These are phyloP conservation scores for Lentinus polychrous DNA, from an alignment of 1,284 basidiomycete genomes.

Conservation along the genomic window DNA sequence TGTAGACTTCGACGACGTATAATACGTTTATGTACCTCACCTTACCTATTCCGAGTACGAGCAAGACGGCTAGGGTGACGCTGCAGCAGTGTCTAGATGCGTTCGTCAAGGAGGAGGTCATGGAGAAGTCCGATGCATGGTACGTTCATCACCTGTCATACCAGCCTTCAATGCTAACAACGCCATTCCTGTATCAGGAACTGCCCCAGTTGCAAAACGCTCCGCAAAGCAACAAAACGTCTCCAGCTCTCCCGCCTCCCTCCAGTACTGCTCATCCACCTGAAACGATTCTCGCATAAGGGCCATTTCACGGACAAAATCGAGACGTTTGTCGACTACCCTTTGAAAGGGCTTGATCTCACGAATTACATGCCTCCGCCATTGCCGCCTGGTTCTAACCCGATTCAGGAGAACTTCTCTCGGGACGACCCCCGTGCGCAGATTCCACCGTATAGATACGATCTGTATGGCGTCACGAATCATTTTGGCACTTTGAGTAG, in stretches of 20 bases:
- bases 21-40: constrained; percentile 97
- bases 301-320: constrained; percentile 95
- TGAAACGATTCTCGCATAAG: constrained; percentile 92
- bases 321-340: constrained; percentile 87
- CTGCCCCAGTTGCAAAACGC: constrained; percentile 87
- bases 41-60: constrained; percentile 75
- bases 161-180: neutral
- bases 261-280: constrained; percentile 89
- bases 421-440: constrained; percentile 74
- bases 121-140: constrained; percentile 96
- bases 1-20: constrained; percentile 93
- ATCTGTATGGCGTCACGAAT: constrained; percentile 87
- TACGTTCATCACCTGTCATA: constrained; percentile 33
- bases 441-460: constrained; percentile 80
- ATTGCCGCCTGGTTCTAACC: constrained; percentile 55
- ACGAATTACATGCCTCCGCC: constrained; percentile 87
- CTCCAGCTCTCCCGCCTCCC: constrained; percentile 89
- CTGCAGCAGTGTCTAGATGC: constrained; percentile 83
- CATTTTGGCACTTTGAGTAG: constrained; percentile 87
- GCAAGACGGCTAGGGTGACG: constrained; percentile 58
- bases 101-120: constrained; percentile 86
- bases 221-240: constrained; percentile 77
- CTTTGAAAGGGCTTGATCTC: constrained; percentile 77
- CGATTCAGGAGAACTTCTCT: constrained; percentile 31
- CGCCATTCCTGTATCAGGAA: constrained; percentile 48